These are phyloP conservation scores for Casuarina equisetifolia DNA, from an alignment of 306 rosid species.

Conservation along the genomic window DNA sequence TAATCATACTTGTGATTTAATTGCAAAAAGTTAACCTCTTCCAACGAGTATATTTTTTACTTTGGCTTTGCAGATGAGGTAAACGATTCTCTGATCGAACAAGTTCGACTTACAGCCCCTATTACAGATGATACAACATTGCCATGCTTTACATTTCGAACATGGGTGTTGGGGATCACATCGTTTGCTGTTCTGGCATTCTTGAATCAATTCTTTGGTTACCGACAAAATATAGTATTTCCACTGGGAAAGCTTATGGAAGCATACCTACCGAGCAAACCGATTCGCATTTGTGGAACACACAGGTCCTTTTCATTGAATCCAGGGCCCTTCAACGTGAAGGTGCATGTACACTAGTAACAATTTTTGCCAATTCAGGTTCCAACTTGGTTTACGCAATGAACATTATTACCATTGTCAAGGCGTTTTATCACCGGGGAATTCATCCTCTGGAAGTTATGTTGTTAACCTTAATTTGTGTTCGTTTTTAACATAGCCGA, in stretches of 20 bases:
- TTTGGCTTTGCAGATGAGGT: conserved; percentile 29
- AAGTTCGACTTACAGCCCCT: conserved; percentile 76
- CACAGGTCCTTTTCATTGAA: conserved; percentile 61
- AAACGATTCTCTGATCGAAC: conserved; percentile 69
- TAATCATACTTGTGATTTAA: not conserved
- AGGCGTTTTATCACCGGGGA: conserved; percentile 63
- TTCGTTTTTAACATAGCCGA: not conserved
- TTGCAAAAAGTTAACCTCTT: not conserved
- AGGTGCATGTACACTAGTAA: conserved; percentile 75
- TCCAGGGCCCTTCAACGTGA: conserved; percentile 77
- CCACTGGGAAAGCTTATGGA: conserved; percentile 88
- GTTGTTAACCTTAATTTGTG: conserved; percentile 43
- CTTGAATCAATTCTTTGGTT: conserved; percentile 70
- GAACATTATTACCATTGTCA: conserved; percentile 71
- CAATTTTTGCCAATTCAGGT: conserved; percentile 79
- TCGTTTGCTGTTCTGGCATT: conserved; percentile 67
- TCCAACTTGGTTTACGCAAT: conserved; percentile 66
- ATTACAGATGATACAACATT: conserved; percentile 61
- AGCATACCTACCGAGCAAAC: conserved; percentile 46
- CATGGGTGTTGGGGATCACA: conserved; percentile 70
- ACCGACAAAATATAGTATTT: conserved; percentile 58
- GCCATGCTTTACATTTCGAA: conserved; percentile 69
- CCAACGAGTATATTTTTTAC: not conserved
- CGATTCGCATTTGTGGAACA: conserved; percentile 39
- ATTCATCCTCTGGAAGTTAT: conserved; percentile 64